Evolutionary conservation across 768 basidiomycete species (phyloP).

Genomic region (Terana coerulea): DNA sequence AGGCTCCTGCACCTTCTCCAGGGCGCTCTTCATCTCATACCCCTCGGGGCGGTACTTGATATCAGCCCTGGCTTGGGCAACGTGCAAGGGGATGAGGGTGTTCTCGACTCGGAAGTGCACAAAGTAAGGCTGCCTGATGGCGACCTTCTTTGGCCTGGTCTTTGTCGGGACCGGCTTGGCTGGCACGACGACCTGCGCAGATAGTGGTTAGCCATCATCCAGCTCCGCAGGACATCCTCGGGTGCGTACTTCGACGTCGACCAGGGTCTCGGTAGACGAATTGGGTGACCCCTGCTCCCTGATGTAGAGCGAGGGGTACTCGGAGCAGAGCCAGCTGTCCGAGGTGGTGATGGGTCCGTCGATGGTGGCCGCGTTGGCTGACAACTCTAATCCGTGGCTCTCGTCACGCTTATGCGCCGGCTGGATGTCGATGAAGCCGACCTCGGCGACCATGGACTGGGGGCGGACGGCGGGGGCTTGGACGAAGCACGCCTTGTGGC

Average conservation of each 20-base stretch:
- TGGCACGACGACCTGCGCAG: too few relatives aligned
- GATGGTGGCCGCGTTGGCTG: not conserved
- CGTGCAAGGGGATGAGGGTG: slow-evolving; percentile 2
- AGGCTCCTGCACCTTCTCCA: too few relatives aligned
- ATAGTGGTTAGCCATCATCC: too few relatives aligned
- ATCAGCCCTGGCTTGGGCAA: slow-evolving; percentile 4
- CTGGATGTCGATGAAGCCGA: not conserved
- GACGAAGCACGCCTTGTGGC: not conserved
- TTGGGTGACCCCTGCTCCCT: slow-evolving; percentile 1
- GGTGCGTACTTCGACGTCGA: not conserved
- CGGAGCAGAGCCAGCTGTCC: slow-evolving; percentile 3
- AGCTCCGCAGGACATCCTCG: too few relatives aligned
- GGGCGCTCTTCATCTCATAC: slow-evolving; percentile 8
- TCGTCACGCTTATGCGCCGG: not conserved
- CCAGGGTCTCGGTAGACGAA: slow-evolving; percentile 1
- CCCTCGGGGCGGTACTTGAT: slow-evolving; percentile 13
- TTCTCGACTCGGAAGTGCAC: too few relatives aligned
- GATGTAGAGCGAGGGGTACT: slow-evolving; percentile 3
- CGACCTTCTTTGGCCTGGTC: not conserved
- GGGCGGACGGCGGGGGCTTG: not conserved
- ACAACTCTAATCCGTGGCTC: not conserved
- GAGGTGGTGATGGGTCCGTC: not conserved
- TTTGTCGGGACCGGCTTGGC: not conserved
- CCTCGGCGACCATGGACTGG: not conserved
- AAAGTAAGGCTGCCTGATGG: too few relatives aligned